Base-by-base conservation (phyloP, 495 filamentous ascomycete species). In the Glonium stellatum region DNA sequence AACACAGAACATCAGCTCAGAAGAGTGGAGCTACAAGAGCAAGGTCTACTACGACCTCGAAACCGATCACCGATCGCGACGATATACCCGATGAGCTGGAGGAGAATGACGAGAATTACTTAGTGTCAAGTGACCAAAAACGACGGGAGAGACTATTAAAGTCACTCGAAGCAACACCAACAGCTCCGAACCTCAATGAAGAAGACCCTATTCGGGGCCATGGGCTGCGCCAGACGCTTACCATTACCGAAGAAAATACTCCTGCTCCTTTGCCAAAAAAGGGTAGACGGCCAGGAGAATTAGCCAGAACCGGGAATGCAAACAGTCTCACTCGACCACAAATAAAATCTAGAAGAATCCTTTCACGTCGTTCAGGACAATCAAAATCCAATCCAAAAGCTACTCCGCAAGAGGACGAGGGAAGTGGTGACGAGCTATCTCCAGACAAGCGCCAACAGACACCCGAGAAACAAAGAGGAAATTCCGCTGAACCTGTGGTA, bases 381-480 rank as follows among this genome's bases (percentile, higher is more conserved):
- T 44, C 10, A 11, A 44, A 15, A 44, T 11, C 39, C 13, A 11
- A 13, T 13, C 13, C 39, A 13, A 1, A 44, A 18, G 18, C 18
- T 44, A 13, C 39, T 19, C 54, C 13, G 27, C 58, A 65, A 5
- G 59, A 56, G 10, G 52, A 44, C 31, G 58, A 62, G 5, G 48
- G 12, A 21, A 31, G 25, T 23, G 48, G 11, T 13, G 48, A 66
- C 31, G 63, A 66, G 52, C 56, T 67, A 13, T 67, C 63, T 25
- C 52, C 64, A 37, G 36, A 34, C 13, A 41, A 41, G 15, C 4
- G 18, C 5, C 39, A 19, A 23, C 42, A 42, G 39, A 25, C 6
- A 35, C 35, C 18, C 4, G 15, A 5, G 12, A 34, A 25, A 25
- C 18, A n/a, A 4, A 13, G 21, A 37, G 23, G 11, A 57, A 44